Evolutionary conservation across 441 rosid species (phyloP).

Genomic region (Rhodomyrtus psidioides): DNA sequence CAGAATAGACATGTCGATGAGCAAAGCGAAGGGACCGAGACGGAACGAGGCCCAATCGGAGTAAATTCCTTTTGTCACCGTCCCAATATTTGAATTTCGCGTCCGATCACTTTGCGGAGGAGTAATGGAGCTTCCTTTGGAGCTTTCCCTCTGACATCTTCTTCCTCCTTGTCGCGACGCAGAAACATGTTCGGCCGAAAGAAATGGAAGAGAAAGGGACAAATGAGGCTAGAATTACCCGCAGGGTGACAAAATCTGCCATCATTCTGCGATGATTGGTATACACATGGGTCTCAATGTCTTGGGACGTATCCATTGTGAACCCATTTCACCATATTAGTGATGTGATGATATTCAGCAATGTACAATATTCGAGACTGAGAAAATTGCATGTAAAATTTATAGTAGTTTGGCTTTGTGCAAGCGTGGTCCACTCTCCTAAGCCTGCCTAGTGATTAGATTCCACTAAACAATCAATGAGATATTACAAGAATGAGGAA

Average conservation of each 20-base stretch:
- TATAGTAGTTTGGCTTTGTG: no score
- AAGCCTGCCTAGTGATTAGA: no score
- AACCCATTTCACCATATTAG: no score
- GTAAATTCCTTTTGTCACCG: background rate
- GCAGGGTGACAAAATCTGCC: constrained; percentile 41
- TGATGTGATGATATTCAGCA: no score
- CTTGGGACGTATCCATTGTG: no score
- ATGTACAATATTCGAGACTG: no score
- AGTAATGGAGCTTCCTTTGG: background rate
- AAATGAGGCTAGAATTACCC: constrained; percentile 5
- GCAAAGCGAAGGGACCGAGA: constrained; percentile 49
- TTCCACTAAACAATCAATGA: no score
- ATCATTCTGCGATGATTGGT: constrained; percentile 67
- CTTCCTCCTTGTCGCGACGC: background rate
- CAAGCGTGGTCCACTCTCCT: no score
- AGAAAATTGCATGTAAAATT: no score
- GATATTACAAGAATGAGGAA: no score
- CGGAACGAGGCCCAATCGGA: constrained; percentile 7
- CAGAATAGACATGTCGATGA: constrained; percentile 23
- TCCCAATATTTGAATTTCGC: background rate
- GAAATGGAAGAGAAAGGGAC: constrained; percentile 15
- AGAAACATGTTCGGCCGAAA: background rate
- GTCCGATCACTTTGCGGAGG: background rate
- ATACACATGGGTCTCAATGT: no score
- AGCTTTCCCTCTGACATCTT: background rate